A percentile compares a stretch with the other conserved stretches of the same genome.
Conservation (phyloP, 441 rosid species). For the Arabidopsis hybrid region DNA sequence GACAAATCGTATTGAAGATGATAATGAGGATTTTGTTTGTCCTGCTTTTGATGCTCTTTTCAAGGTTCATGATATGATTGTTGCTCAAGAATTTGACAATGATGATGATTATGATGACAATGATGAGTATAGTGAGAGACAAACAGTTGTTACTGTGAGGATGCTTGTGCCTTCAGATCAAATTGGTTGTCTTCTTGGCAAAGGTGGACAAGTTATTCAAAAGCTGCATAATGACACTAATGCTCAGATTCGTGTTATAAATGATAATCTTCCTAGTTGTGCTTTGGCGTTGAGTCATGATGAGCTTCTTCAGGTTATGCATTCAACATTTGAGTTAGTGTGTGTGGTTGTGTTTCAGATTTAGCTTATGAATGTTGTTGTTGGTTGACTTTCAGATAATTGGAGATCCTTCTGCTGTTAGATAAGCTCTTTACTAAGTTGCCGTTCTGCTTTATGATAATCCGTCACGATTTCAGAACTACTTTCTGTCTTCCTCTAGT, state of each 20-base stretch:
- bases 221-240: constrained; percentile 60
- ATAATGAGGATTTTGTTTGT: constrained; percentile 50
- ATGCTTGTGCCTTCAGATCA: constrained; percentile 77
- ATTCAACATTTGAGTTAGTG: constrained; percentile 5
- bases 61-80: constrained; percentile 62
- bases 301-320: constrained; percentile 71
- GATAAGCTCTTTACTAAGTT: constrained; percentile 63
- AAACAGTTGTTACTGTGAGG: constrained; percentile 50
- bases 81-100: constrained; percentile 48
- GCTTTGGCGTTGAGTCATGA: constrained; percentile 59
- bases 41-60: constrained; percentile 79
- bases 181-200: constrained; percentile 77
- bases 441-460: constrained; percentile 67
- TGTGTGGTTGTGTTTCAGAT: constrained; percentile 16
- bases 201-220: constrained; percentile 71
- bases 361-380: constrained; percentile 20
- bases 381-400: constrained; percentile 50
- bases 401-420: constrained; percentile 61
- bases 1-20: constrained; percentile 53
- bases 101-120: constrained; percentile 47
- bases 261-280: constrained; percentile 60
- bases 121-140: constrained; percentile 57
- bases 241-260: constrained; percentile 68
- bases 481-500: constrained; percentile 50
- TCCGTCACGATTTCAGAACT: constrained; percentile 66